Evolutionary conservation across 2,329 filamentous ascomycete species (phyloP), one percentile per base, ranked within the genome.

Genomic region (Pseudopithomyces maydicus): DNA sequence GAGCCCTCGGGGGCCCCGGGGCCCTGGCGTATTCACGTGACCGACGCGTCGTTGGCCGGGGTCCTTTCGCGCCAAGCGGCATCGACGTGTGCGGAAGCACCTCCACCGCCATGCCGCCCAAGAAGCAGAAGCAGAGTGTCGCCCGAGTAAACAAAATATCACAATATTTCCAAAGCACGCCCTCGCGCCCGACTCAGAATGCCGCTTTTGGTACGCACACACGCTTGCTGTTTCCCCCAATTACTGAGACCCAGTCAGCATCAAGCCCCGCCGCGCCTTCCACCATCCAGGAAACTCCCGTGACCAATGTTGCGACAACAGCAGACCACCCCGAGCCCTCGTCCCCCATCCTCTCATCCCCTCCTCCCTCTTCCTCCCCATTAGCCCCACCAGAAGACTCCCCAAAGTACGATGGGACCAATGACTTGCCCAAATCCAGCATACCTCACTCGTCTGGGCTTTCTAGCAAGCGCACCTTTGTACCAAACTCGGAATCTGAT

Each of bases 391-490:
- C 38, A 59, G 39, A 52, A 59, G 39, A 52, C 55, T 17, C 22
- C 46, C 19, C 22, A 51, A 45, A 43, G 2, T 29, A 53, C n/a
- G 48, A 48, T 51, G 26, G 44, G 29, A 44, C 42, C n/a, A 54
- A 35, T 23, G 20, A 52, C 2, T 44, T 55, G 10, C 54, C 50
- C 32, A 49, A 41, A 15, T 74, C 17, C 3, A 54, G 43, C 17
- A 55, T 64, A 11, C 71, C 71, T 11, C 70, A 71, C 35, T 65
- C 66, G 3, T 72, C 72, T 5, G 61, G 61, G 23, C 67, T 62
- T 39, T 38, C 58, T 62, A 85, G 71, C 79, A 85, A 65, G 75
- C 71, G 78, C 15, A 56, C 85, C 12, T 78, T 88, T 54, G 89
- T 79, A 56, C 78, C 82, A 64, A 84, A 29, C 26, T 29, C 26